Evolutionary conservation across 257 asterid species (phyloP).

Genomic region (Coffea canephora): DNA sequence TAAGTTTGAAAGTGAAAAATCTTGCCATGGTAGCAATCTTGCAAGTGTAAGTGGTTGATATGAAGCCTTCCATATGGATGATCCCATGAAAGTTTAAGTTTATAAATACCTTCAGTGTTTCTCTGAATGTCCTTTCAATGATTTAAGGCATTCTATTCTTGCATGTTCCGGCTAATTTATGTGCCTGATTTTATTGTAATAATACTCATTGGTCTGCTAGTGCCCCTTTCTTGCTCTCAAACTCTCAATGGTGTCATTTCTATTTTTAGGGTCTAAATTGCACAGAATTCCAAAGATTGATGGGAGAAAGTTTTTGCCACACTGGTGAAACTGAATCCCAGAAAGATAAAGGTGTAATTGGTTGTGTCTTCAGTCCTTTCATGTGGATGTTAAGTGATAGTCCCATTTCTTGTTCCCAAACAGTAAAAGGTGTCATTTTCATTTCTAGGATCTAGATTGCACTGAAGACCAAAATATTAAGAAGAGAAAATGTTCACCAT

Average conservation of each 20-base stretch:
- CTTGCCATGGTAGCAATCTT: not conserved
- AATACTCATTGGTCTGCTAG: not conserved
- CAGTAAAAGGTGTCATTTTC: not conserved
- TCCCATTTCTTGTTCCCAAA: not conserved
- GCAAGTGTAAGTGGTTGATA: not conserved
- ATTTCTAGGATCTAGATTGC: constrained; percentile 4
- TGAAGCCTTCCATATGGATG: not conserved
- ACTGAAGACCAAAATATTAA: not conserved
- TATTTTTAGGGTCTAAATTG: constrained; percentile 1
- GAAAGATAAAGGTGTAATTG: not conserved
- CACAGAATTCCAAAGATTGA: too few relatives aligned
- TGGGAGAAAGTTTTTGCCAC: not conserved
- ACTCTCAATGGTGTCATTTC: not conserved
- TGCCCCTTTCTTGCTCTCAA: not conserved
- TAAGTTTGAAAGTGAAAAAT: not conserved
- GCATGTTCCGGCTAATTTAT: not conserved
- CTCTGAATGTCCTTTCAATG: not conserved
- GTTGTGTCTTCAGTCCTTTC: not conserved
- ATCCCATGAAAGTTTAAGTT: not conserved
- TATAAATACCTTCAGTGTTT: not conserved
- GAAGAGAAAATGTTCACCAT: not conserved
- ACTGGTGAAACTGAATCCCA: not conserved
- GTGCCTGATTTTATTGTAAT: not conserved
- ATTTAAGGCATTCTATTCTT: not conserved
- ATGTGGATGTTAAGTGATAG: not conserved